These are phyloP conservation scores for Xerocomellus chrysenteron DNA, from an alignment of 768 basidiomycete species.

Conservation along the genomic window DNA sequence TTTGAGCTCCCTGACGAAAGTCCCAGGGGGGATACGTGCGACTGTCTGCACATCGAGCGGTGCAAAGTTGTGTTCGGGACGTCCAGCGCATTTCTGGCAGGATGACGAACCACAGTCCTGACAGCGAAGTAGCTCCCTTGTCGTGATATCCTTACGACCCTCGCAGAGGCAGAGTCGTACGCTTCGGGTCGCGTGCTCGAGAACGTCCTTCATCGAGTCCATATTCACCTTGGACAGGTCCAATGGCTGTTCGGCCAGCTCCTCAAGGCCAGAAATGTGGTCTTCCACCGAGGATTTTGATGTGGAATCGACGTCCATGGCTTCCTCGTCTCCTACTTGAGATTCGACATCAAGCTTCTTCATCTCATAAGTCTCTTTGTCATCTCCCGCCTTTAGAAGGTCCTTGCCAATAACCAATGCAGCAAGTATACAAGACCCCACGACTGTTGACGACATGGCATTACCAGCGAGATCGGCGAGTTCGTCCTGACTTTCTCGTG, in stretches of 20 bases:
- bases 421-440: slow-evolving; percentile 84
- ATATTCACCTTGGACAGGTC: slow-evolving; percentile 60
- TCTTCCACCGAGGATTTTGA: slow-evolving; percentile 37
- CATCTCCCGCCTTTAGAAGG: slow-evolving; percentile 65
- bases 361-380: slow-evolving; percentile 66
- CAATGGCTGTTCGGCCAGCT: slow-evolving; percentile 59
- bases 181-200: slow-evolving; percentile 65
- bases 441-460: slow-evolving; percentile 97
- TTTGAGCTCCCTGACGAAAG: slow-evolving; percentile 77
- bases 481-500: slow-evolving; percentile 91
- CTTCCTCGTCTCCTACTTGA: slow-evolving; percentile 33
- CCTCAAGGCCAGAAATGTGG: slow-evolving; percentile 70
- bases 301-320: slow-evolving; percentile 51
- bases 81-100: slow-evolving; percentile 85
- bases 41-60: slow-evolving; percentile 50
- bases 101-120: slow-evolving; percentile 73
- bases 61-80: slow-evolving; percentile 80
- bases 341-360: slow-evolving; percentile 44
- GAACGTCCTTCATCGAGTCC: slow-evolving; percentile 51
- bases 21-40: slow-evolving; percentile 66
- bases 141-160: slow-evolving; percentile 77
- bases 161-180: slow-evolving; percentile 88
- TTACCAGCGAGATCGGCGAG: slow-evolving; percentile 94
- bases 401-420: slow-evolving; percentile 69
- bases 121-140: slow-evolving; percentile 65